phyloP scores from a whole-genome alignment of 305 asterid species.

The Salvia sclarea region DNA sequence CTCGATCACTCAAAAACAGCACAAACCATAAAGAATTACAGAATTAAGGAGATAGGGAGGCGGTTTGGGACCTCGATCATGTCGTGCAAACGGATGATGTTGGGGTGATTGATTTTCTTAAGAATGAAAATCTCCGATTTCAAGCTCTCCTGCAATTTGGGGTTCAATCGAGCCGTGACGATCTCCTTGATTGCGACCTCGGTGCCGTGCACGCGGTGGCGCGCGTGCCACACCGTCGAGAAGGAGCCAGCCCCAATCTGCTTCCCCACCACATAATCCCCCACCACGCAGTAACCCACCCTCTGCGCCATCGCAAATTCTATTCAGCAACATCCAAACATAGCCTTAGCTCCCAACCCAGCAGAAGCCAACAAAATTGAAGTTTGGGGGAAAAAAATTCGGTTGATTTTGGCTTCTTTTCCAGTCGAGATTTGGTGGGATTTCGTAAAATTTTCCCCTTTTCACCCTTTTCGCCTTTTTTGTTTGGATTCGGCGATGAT shows the following conservation, averaged over 20 bases:
- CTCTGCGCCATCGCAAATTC: conserved; percentile 56
- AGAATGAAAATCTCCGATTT: conserved; percentile 84
- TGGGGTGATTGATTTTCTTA: conserved; percentile 79
- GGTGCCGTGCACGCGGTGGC: conserved; percentile 70
- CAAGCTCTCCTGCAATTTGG: conserved; percentile 67
- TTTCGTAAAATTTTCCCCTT: background rate
- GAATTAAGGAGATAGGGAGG: too few species aligned
- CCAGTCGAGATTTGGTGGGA: conserved; percentile 12
- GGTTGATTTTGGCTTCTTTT: conserved; percentile 26
- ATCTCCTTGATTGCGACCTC: conserved; percentile 91
- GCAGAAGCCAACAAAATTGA: background rate
- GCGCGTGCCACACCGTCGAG: conserved; percentile 93
- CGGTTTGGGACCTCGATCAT: conserved; percentile 70
- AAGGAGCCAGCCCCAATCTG: conserved; percentile 80
- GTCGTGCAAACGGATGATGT: conserved; percentile 83
- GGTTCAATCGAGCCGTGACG: conserved; percentile 51
- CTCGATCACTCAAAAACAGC: conserved; percentile 12
- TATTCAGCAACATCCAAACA: conserved; percentile 22
- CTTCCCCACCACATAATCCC: conserved; percentile 73
- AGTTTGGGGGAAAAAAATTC: background rate
- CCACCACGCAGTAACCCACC: conserved; percentile 55
- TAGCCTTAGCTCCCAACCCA: conserved; percentile 28
- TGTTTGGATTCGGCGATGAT: conserved; percentile 24
- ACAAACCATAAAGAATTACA: too few species aligned
- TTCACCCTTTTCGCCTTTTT: background rate